Evolutionary conservation across 257 asterid species (phyloP).

Genomic region (Handroanthus guayacan): DNA sequence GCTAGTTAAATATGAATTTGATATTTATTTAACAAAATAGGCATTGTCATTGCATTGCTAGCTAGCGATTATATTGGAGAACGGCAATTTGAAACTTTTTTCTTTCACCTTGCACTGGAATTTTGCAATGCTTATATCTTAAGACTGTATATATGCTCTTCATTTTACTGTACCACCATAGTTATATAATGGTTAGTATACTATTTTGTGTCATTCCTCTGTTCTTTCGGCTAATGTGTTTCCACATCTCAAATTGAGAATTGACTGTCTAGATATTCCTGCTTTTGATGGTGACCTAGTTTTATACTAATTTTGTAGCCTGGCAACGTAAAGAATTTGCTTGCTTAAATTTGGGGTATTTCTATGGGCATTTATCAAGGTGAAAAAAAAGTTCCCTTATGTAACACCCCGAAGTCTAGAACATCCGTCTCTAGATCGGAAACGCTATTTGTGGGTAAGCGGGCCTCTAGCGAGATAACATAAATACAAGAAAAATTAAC

Average conservation of each 20-base stretch:
- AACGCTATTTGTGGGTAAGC: too few relatives aligned
- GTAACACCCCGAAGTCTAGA: too few relatives aligned
- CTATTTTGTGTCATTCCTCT: too few relatives aligned
- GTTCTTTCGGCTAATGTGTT: not conserved
- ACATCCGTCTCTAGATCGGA: too few relatives aligned
- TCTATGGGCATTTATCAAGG: not conserved
- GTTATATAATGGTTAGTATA: too few relatives aligned
- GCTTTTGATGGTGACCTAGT: not conserved
- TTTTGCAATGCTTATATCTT: not conserved
- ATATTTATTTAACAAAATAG: not conserved
- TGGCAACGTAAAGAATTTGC: conserved; percentile 2
- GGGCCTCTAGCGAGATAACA: too few relatives aligned
- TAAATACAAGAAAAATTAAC: too few relatives aligned
- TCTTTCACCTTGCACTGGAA: not conserved
- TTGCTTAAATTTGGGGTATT: not conserved
- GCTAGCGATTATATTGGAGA: not conserved
- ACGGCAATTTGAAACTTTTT: not conserved
- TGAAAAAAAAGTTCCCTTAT: not conserved
- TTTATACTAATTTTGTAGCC: not conserved
- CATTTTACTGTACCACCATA: too few relatives aligned
- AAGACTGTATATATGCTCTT: not conserved
- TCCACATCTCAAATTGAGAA: not conserved
- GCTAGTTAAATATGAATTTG: not conserved
- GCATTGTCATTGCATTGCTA: not conserved
- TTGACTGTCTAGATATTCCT: not conserved